Conservation (phyloP, 2,329 filamentous ascomycete genomes). For the Pseudomassariella vexata region DNA sequence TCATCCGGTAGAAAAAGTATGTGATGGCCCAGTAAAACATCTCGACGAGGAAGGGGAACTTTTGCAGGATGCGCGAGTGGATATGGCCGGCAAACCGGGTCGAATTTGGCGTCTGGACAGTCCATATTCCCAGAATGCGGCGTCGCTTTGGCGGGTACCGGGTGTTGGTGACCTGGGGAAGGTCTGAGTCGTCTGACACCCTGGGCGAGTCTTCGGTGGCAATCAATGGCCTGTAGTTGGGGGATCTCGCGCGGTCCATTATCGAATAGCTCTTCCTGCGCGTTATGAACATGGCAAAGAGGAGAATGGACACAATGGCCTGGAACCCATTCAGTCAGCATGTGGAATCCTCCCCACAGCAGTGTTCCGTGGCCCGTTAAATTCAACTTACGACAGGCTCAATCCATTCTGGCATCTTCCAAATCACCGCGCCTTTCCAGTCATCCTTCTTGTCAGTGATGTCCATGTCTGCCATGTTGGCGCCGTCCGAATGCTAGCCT, state of each 20-base stretch:
- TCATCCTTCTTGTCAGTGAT: conserved; percentile 1
- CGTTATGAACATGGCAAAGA: conserved; percentile 30
- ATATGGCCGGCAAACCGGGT: conserved; percentile 50
- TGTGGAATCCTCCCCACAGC: too few relatives aligned
- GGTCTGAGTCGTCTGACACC: conserved; percentile 11
- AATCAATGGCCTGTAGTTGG: conserved; percentile 14
- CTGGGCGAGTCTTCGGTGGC: conserved; percentile 12
- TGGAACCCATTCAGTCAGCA: conserved; percentile 9
- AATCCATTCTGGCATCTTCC: conserved; percentile 27
- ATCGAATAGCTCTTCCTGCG: conserved; percentile 28
- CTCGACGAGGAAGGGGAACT: conserved; percentile 64
- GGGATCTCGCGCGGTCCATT: conserved; percentile 13
- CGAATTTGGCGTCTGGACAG: conserved; percentile 44
- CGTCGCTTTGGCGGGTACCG: conserved; percentile 21
- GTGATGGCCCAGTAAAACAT: conserved; percentile 72
- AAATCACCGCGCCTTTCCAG: conserved; percentile 6
- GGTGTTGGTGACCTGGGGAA: conserved; percentile 6
- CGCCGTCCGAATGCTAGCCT: too few relatives aligned
- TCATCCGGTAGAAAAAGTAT: conserved; percentile 57
- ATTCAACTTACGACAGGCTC: conserved; percentile 26
- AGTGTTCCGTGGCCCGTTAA: too few relatives aligned
- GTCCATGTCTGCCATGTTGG: too few relatives aligned
- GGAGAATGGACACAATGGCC: conserved; percentile 31
- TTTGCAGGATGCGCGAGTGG: conserved; percentile 55
- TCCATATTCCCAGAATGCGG: conserved; percentile 23